phyloP scores from a whole-genome alignment of 495 filamentous ascomycete species.

The Annulohypoxylon nitens region DNA sequence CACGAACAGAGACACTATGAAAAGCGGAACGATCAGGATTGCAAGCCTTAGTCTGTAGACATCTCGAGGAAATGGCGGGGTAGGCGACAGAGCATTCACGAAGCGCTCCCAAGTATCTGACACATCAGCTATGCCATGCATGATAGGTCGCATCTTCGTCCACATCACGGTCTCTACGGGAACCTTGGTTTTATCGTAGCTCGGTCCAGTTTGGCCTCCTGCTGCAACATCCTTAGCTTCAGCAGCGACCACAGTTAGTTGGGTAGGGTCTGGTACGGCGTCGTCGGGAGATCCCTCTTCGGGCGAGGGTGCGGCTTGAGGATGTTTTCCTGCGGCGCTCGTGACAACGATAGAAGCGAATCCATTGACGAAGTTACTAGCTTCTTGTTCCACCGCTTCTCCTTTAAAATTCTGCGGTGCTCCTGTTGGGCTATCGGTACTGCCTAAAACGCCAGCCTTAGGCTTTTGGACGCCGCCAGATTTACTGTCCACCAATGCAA shows the following conservation, averaged over 20 bases:
- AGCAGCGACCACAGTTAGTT: slow-evolving; percentile 64
- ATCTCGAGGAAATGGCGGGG: slow-evolving; percentile 77
- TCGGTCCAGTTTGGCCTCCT: slow-evolving; percentile 58
- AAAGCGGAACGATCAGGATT: slow-evolving; percentile 67
- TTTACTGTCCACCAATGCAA: slow-evolving; percentile 72
- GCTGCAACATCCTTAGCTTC: slow-evolving; percentile 70
- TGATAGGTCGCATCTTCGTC: slow-evolving; percentile 78
- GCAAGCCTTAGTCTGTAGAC: slow-evolving; percentile 73
- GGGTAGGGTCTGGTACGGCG: slow-evolving; percentile 71
- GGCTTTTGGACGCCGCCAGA: slow-evolving; percentile 78
- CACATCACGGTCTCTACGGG: slow-evolving; percentile 85
- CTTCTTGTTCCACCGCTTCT: slow-evolving; percentile 88
- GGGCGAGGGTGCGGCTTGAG: slow-evolving; percentile 61
- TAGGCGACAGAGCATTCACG: slow-evolving; percentile 83
- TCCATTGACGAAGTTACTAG: slow-evolving; percentile 81
- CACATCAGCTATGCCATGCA: slow-evolving; percentile 80
- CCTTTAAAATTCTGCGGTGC: slow-evolving; percentile 87
- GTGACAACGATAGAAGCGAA: slow-evolving; percentile 80
- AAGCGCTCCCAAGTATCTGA: slow-evolving; percentile 85
- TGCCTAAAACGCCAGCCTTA: slow-evolving; percentile 76
- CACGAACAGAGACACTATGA: slow-evolving; percentile 70
- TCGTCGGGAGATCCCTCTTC: slow-evolving; percentile 60
- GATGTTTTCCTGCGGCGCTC: slow-evolving; percentile 80
- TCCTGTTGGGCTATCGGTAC: slow-evolving; percentile 82
- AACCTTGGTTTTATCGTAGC: slow-evolving; percentile 86